Conservation (phyloP, 2,329 filamentous ascomycete species). For the Cladosporium sp. region DNA sequence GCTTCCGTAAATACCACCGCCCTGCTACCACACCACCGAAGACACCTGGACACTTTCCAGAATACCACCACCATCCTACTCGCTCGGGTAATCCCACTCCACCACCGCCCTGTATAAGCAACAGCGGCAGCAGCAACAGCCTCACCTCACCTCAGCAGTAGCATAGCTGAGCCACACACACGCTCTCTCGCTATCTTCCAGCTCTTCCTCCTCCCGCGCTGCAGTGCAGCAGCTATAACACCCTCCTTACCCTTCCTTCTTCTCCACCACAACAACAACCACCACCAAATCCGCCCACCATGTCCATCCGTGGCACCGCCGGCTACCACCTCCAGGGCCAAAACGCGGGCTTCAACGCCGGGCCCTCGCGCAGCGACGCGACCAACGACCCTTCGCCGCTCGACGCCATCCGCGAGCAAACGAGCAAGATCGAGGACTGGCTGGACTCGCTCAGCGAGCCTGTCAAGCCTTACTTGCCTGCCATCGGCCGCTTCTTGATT, state of each 20-base stretch:
- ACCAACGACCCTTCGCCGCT: conserved; percentile 73
- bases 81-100: background rate
- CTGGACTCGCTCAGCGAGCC: conserved; percentile 86
- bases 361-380: conserved; percentile 58
- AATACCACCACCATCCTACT: background rate
- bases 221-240: conserved; percentile 14
- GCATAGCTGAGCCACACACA: background rate
- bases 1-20: background rate
- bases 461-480: conserved; percentile 94
- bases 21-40: background rate
- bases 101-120: background rate
- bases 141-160: conserved; percentile 12
- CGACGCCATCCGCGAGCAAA: conserved; percentile 88
- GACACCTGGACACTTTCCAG: background rate
- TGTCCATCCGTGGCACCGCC: conserved; percentile 65
- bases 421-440: conserved; percentile 96
- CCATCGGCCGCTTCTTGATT: conserved; percentile 94
- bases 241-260: background rate
- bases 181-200: background rate
- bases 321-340: conserved; percentile 79
- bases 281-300: conserved; percentile 34
- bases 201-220: conserved; percentile 6
- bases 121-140: background rate
- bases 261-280: background rate
- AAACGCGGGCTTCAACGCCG: conserved; percentile 51